Conservation (phyloP, 768 basidiomycete species). For the Xanthoconium stramineum region DNA sequence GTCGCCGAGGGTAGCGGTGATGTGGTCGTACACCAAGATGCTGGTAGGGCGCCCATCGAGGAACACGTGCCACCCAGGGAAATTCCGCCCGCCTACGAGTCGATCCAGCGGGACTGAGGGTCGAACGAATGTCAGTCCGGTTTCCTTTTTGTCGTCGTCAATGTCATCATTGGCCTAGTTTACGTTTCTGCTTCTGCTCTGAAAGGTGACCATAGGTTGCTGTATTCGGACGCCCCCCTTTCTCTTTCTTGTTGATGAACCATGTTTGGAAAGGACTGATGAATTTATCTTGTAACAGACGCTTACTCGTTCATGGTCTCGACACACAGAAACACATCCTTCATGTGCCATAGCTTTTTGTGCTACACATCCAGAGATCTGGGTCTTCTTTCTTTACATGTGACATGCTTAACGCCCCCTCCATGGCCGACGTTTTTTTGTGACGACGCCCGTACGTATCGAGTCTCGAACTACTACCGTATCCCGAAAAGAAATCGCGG, state of each 20-base stretch:
- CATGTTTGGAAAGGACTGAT: not conserved
- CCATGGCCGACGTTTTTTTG: not conserved
- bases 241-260: not conserved
- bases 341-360: not conserved
- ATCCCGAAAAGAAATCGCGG: not conserved
- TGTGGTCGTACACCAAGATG: conserved; percentile 29
- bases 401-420: conserved; percentile 3
- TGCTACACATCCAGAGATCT: not conserved
- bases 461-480: not conserved
- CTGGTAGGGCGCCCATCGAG: conserved; percentile 21
- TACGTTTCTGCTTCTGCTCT: not conserved
- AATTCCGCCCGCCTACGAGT: conserved; percentile 30
- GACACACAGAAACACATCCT: not conserved
- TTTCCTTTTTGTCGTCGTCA: not conserved
- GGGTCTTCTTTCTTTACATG: not conserved
- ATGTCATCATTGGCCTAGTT: not conserved
- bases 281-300: not conserved
- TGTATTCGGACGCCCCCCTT: not conserved
- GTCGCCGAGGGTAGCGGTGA: conserved; percentile 17
- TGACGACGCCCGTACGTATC: not conserved
- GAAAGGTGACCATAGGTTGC: not conserved
- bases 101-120: conserved; percentile 21
- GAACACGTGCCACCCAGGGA: conserved; percentile 20
- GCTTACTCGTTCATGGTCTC: not conserved
- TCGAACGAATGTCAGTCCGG: not conserved